Percentiles rank a stretch among this genome's conserved stretches.
phyloP scores from a whole-genome alignment of 768 basidiomycete species.

The Tulasnella sp. region DNA sequence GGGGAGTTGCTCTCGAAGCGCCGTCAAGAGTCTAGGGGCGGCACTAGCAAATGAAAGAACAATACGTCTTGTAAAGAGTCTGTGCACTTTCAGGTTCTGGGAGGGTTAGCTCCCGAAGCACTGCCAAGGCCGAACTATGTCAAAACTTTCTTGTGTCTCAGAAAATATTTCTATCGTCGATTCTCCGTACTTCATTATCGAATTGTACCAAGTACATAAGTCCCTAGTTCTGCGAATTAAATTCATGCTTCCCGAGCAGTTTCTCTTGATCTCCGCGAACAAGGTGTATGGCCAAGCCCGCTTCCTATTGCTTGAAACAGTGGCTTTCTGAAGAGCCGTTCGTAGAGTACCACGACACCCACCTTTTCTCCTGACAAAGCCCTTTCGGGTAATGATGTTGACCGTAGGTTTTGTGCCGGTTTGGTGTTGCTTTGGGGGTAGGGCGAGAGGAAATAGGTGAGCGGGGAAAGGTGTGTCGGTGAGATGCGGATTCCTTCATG shows the following conservation, averaged over 20 bases:
- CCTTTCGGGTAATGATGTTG: constrained; percentile 18
- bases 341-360: constrained; percentile 58
- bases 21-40: neutral
- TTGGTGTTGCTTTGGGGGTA: constrained; percentile 43
- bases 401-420: constrained; percentile 26
- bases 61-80: neutral
- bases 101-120: no score
- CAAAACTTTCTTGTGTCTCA: neutral
- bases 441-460: constrained; percentile 53
- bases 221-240: no score
- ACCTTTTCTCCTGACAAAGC: constrained; percentile 22
- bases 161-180: neutral
- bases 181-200: neutral
- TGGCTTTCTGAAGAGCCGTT: no score
- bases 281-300: no score
- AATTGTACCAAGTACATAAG: no score
- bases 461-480: constrained; percentile 52
- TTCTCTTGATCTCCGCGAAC: no score
- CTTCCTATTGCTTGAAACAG: no score
- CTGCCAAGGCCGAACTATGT: no score
- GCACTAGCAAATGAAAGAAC: neutral
- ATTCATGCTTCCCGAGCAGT: no score
- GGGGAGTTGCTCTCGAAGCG: neutral
- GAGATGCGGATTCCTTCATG: constrained; percentile 49
- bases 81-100: no score